These are phyloP conservation scores for Litchi chinensis DNA, from an alignment of 345 rosid species.

Conservation along the genomic window DNA sequence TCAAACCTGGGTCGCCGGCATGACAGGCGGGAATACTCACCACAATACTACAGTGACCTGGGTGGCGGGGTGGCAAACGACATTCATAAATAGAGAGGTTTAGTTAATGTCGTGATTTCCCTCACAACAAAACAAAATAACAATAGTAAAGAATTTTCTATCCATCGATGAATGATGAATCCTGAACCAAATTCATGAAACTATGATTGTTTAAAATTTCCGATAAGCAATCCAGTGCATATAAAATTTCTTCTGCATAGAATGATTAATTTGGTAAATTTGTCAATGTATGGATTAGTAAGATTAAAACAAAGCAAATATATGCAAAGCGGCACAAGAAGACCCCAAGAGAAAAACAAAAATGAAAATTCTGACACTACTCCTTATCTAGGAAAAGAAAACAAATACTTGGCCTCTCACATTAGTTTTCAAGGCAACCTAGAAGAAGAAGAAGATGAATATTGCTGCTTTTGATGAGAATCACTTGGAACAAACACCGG, in stretches of 20 bases:
- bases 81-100: too few species aligned
- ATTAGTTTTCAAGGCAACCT: slow-evolving; percentile 42
- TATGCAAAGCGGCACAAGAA: slow-evolving; percentile 20
- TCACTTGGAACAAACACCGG: slow-evolving; percentile 87
- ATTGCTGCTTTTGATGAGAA: slow-evolving; percentile 52
- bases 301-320: not conserved
- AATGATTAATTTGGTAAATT: not conserved
- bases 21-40: slow-evolving; percentile 71
- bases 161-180: too few species aligned
- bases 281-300: not conserved
- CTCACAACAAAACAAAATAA: too few species aligned
- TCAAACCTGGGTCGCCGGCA: slow-evolving; percentile 80
- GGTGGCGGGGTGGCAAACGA: not conserved
- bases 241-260: not conserved
- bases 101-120: too few species aligned
- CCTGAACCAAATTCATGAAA: too few species aligned
- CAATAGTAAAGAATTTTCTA: too few species aligned
- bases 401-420: slow-evolving; percentile 12
- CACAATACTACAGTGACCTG: slow-evolving; percentile 70
- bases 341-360: not conserved
- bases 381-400: slow-evolving; percentile 10
- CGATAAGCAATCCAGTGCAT: not conserved
- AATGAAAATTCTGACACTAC: slow-evolving; percentile 17
- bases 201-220: not conserved
- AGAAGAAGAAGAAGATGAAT: slow-evolving; percentile 29